A percentile compares a stretch with the other conserved stretches of the same genome.
Conservation (phyloP, 306 rosid genomes). For the Prunus salicina region DNA sequence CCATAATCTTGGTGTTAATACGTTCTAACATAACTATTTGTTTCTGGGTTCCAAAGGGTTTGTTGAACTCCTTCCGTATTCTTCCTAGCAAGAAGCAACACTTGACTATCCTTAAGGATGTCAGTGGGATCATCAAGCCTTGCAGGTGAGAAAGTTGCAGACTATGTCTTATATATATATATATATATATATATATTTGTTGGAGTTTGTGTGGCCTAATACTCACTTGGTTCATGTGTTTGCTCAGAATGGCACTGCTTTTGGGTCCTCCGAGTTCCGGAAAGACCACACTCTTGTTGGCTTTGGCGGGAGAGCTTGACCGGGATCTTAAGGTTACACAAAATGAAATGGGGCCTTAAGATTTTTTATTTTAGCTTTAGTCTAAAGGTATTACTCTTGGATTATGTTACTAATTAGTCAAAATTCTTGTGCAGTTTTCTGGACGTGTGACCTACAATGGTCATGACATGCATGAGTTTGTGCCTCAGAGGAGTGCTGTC, state of each 20-base stretch:
- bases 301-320: constrained; percentile 21
- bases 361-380: not conserved
- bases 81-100: constrained; percentile 14
- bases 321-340: constrained; percentile 14
- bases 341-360: not conserved
- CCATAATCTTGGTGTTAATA: not conserved
- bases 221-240: not conserved
- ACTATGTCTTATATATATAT: not conserved
- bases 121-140: constrained; percentile 23
- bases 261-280: constrained; percentile 31
- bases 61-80: constrained; percentile 7
- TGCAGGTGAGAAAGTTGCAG: constrained; percentile 3
- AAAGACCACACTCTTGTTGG: constrained; percentile 16
- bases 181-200: too few relatives aligned
- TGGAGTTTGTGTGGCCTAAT: not conserved
- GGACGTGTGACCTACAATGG: constrained; percentile 28
- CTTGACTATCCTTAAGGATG: constrained; percentile 11
- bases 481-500: constrained; percentile 15
- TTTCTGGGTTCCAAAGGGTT: constrained; percentile 14
- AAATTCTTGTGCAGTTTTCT: not conserved
- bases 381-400: not conserved
- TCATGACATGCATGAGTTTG: constrained; percentile 21
- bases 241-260: constrained; percentile 15
- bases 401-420: not conserved
- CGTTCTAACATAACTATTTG: not conserved